phyloP scores from a whole-genome alignment of 768 basidiomycete species.

The Boletus sp. region DNA sequence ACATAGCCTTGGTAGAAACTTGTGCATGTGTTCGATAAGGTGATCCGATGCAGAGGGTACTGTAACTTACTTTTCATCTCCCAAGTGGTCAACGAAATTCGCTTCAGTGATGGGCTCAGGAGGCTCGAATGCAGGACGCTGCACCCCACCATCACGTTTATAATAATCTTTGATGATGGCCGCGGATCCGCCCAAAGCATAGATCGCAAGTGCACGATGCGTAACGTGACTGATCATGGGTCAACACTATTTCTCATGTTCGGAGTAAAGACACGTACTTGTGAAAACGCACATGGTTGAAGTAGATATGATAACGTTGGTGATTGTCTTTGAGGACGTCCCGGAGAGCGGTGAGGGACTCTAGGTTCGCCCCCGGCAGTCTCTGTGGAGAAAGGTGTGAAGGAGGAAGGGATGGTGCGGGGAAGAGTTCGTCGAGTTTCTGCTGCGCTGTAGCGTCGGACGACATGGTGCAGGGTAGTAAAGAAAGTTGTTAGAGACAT shows the following conservation, averaged over 20 bases:
- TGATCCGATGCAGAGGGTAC: background rate
- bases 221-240: conserved; percentile 22
- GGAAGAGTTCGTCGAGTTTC: conserved; percentile 23
- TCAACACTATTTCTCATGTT: background rate
- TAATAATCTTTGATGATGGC: conserved; percentile 26
- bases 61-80: conserved; percentile 24
- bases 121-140: conserved; percentile 24
- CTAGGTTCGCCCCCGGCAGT: conserved; percentile 22
- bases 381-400: conserved; percentile 27
- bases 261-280: conserved; percentile 47
- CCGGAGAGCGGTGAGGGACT: conserved; percentile 21
- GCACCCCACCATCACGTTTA: conserved; percentile 13
- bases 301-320: conserved; percentile 45
- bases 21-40: background rate
- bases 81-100: conserved; percentile 24
- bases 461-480: conserved; percentile 6
- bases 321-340: conserved; percentile 48
- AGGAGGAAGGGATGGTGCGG: conserved; percentile 24
- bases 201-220: conserved; percentile 30
- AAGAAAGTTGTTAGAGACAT: too few relatives aligned
- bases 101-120: conserved; percentile 23
- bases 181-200: conserved; percentile 24
- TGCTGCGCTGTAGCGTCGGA: background rate
- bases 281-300: conserved; percentile 45
- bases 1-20: conserved; percentile 30